A percentile compares a stretch with the other conserved stretches of the same genome.
phyloP scores from a whole-genome alignment of 2,329 filamentous ascomycete genomes.

The Fusarium graminum region DNA sequence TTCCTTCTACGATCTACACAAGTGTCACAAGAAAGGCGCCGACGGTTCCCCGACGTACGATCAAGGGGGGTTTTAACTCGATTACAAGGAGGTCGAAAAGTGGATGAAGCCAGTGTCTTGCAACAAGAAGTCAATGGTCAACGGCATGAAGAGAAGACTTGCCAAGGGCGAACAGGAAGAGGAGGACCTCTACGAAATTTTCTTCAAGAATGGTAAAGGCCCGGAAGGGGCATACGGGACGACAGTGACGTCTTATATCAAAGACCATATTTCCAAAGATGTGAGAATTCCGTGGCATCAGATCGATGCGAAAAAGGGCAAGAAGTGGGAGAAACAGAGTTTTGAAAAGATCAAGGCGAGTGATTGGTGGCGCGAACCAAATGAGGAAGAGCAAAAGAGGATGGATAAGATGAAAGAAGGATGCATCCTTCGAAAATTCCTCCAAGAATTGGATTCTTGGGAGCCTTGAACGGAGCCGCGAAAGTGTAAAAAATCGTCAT shows the following conservation, averaged over 20 bases:
- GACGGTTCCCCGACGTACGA: slow-evolving; percentile 38
- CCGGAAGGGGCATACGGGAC: neutral
- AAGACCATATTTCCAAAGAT: slow-evolving; percentile 41
- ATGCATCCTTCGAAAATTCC: too few species aligned
- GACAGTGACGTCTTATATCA: slow-evolving; percentile 1
- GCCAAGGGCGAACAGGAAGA: neutral
- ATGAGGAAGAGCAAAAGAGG: slow-evolving; percentile 19
- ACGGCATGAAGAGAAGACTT: slow-evolving; percentile 11
- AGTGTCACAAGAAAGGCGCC: slow-evolving; percentile 37
- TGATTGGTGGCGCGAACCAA: slow-evolving; percentile 34
- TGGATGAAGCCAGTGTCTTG: slow-evolving; percentile 35
- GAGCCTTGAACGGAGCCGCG: too few species aligned
- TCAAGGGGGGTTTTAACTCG: slow-evolving; percentile 33
- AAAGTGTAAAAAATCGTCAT: too few species aligned
- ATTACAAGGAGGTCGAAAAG: slow-evolving; percentile 32
- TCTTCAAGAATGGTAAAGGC: slow-evolving; percentile 25
- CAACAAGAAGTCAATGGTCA: slow-evolving; percentile 23
- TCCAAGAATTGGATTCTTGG: too few species aligned
- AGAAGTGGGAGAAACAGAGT: slow-evolving; percentile 26
- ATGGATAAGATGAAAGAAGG: too few species aligned
- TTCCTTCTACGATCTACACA: slow-evolving; percentile 20
- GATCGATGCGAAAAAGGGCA: slow-evolving; percentile 15
- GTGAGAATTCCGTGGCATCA: slow-evolving; percentile 33
- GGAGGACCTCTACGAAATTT: neutral
- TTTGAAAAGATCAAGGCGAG: slow-evolving; percentile 19